Base-by-base conservation (phyloP, 331 rosid genomes). In the Malus hybrid region DNA sequence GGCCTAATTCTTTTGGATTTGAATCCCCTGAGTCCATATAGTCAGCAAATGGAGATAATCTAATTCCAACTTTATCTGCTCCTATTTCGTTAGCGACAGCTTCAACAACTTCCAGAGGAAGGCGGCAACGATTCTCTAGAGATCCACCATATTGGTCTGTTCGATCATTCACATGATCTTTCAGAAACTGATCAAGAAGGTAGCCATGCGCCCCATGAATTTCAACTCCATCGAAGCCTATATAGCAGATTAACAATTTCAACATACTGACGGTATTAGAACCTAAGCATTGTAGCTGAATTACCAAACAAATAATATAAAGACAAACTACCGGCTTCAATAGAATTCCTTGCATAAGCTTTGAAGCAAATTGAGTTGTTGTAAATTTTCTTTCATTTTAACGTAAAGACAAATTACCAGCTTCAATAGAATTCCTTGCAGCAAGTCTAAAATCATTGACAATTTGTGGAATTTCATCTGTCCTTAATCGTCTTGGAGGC, bases 201-300 rank as follows among this genome's bases (percentile, higher is more conserved):
- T 78, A 91, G 63, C 97, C 97, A 63, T 91, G 89, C 16, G 93
- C 96, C 1, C 93, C 97, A 76, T 91, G 97, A 74, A 91, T 86
- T 78, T 91, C 97, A 73, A 91, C 91, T 65, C 97, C 96, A 54
- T 89, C 93, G 81, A 91, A 91, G 74, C 96, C 95, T 91, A 57
- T 69, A 66, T 3, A 61, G 34, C 27, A 60, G 46, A 77, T 8
- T 69, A 10, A 71, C 7, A 55, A n/a, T 29, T 64, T 31, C 28
- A 34, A 48, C 5, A 3, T 32, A 65, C 34, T 6, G 10, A 28
- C 3, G 7, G 3, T 28, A 24, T 39, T 39, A 39, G 46, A 39
- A 39, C 46, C 46, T 62, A 57, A 22, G 27, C 12, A 57, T 20
- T 57, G 11, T 57, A 11, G 13, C 64, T 57, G 31, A 57, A 8